These are phyloP conservation scores for Podospora conica DNA, from an alignment of 495 filamentous ascomycete genomes.

Conservation along the genomic window DNA sequence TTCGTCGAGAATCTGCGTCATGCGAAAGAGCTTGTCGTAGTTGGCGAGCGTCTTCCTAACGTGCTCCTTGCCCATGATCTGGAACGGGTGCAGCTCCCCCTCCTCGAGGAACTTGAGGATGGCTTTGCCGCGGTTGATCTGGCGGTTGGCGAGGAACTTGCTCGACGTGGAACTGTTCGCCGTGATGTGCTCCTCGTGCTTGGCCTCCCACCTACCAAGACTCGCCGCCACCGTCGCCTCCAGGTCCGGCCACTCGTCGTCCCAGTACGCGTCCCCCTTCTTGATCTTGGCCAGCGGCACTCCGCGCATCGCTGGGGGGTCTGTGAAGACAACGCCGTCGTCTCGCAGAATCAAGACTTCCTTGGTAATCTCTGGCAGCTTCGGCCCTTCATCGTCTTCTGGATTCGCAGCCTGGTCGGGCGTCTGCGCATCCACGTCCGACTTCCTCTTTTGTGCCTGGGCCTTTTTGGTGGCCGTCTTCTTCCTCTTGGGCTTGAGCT, in stretches of 20 bases:
- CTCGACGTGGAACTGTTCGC: slow-evolving; percentile 24
- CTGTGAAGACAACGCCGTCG: slow-evolving; percentile 34
- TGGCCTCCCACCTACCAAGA: slow-evolving; percentile 34
- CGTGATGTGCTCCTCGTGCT: slow-evolving; percentile 25
- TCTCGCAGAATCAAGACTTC: slow-evolving; percentile 31
- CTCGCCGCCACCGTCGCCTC: slow-evolving; percentile 26
- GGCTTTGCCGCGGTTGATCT: slow-evolving; percentile 40
- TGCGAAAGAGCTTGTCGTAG: slow-evolving; percentile 44
- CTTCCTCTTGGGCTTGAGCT: background rate
- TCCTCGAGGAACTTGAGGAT: slow-evolving; percentile 38
- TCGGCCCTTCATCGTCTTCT: background rate
- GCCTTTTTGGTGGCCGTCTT: background rate
- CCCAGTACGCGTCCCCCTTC: slow-evolving; percentile 41
- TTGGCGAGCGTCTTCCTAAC: slow-evolving; percentile 35
- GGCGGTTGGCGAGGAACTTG: slow-evolving; percentile 40
- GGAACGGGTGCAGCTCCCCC: slow-evolving; percentile 43
- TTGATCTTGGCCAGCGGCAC: slow-evolving; percentile 42
- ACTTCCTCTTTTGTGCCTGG: background rate
- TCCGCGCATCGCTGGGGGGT: slow-evolving; percentile 37
- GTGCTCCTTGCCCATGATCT: slow-evolving; percentile 39
- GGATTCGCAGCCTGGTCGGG: background rate
- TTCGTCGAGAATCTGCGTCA: slow-evolving; percentile 40
- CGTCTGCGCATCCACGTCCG: slow-evolving; percentile 1
- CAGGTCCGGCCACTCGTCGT: slow-evolving; percentile 36
- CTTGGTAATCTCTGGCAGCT: slow-evolving; percentile 34